phyloP scores from a whole-genome alignment of 352 stramenopile species.

The Phytophthora chlamydospora region DNA sequence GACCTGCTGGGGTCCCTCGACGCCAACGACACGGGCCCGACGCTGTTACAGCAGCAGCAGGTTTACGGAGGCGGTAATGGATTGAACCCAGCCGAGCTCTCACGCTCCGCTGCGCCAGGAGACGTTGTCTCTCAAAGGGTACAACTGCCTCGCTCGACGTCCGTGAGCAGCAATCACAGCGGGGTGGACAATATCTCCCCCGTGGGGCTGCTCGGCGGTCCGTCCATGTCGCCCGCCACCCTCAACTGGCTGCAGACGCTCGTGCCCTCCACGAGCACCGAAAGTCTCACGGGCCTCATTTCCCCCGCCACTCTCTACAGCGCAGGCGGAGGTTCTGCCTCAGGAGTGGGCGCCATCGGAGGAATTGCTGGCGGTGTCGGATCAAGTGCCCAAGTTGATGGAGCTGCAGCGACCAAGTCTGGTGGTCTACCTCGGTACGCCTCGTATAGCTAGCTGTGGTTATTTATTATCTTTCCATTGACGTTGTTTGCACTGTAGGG shows the following conservation, averaged over 20 bases:
- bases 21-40: conserved; percentile 50
- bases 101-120: conserved; percentile 1
- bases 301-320: conserved; percentile 57
- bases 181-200: conserved; percentile 62
- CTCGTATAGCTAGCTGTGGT: background rate
- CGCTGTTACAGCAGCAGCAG: conserved; percentile 25
- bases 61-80: conserved; percentile 2
- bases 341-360: conserved; percentile 18
- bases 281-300: conserved; percentile 65
- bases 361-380: conserved; percentile 19
- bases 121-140: conserved; percentile 38
- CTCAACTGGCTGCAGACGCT: conserved; percentile 83
- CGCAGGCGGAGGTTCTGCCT: conserved; percentile 23
- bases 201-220: conserved; percentile 51
- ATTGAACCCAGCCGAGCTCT: background rate
- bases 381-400: conserved; percentile 23
- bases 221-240: conserved; percentile 78
- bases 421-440: conserved; percentile 41
- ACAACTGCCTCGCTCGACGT: conserved; percentile 57
- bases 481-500: conserved; percentile 29
- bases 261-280: conserved; percentile 63
- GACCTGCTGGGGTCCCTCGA: conserved; percentile 70
- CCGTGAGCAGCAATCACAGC: conserved; percentile 44
- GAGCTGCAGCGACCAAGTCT: conserved; percentile 14
- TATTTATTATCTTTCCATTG: background rate